Evolutionary conservation across 2,329 filamentous ascomycete species (phyloP), one percentile per base, ranked within the genome.

Genomic region (Leptoxyphium fumago): DNA sequence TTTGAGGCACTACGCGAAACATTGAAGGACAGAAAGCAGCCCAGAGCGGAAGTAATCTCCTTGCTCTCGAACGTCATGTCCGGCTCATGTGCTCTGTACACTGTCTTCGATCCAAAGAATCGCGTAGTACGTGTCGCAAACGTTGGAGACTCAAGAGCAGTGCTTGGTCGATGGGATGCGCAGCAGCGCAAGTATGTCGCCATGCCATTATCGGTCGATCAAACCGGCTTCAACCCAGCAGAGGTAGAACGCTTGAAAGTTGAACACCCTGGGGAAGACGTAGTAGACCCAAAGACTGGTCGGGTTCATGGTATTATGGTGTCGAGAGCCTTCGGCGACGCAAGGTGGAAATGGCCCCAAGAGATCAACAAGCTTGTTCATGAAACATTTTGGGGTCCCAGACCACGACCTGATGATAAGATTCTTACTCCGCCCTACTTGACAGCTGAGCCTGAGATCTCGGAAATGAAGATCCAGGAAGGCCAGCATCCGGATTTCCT

Each of bases 261-360:
- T 1, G 72, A 74, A 41, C 81, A 84, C 55, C 81, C 80, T 0
- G 73, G 72, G 36, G 79, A 84, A 59, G 62, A 70, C 8, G 68
- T 78, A 10, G 66, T 83, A 2, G 58, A 68, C 46, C 59, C 64
- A 1, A 66, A 70, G 46, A 63, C 68, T 13, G 80, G 79, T 0
- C 71, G 80, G 1, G 60, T 83, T 0, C 66, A 82, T 46, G 80
- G 81, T 1, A 52, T 74, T 1, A 69, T 77, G 36, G 69, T 82
- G 1, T 77, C 78, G 0, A 69, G 80, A 5, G 79, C 77, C 0
- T 84, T 85, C 55, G 81, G 81, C 13, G 80, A 84, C 55, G 68
- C 72, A 42, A 68, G 73, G 46, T 82, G 77, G 76, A 84, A 84
- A 57, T 83, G 78, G 76, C 57, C 72, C 3, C 55, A 69, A 11